Base-by-base conservation (phyloP, 768 basidiomycete species). In the Lentinula raphanica region DNA sequence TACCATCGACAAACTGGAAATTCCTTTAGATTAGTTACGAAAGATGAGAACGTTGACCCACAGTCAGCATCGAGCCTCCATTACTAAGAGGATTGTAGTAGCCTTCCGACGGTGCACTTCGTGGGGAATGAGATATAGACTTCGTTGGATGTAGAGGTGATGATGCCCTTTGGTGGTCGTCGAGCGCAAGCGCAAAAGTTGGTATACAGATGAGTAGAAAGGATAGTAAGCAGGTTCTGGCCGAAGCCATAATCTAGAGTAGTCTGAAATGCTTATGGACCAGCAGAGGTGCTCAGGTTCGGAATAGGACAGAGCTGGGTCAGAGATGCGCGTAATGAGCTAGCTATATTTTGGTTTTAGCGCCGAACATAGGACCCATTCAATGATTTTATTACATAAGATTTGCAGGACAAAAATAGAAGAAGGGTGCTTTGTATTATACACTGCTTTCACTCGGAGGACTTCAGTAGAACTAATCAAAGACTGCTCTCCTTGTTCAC, bases 21-120 rank as follows among this genome's bases (percentile, higher is more conserved):
- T 40, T 36, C 60, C 44, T 23, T 31, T 54, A 38, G 25, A 29
- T 44, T 59, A 9, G 35, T 27, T 17, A 13, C 23, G 35, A 32
- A 17, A 28, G 29, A 40, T 49, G 13, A 5, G 21, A 31, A 56
- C 51, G 50, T 19, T 25, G 25, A 74, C 88, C 58, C 63, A 92
- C 91, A 19, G 88, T 88, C 3, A 92, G 71, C 81, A 87, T 81
- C 59, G 76, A 78, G 0, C 92, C 92, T 5, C 88, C 88, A 36
- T 67, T 72, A 9, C 70, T 63, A 7, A 66, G 56, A 1, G 90
- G 88, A 59, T 80, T 74, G 61, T 80, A 85, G 67, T 79, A 94
- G 2, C 89, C 90, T 40, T 69, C 66, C 6, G 76, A 59, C 3
- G 86, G 82, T 13, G 81, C 74, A 55, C 69, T 74, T 57, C 73